phyloP scores from a whole-genome alignment of 495 filamentous ascomycete genomes.

The Lophiostoma macrostomum region DNA sequence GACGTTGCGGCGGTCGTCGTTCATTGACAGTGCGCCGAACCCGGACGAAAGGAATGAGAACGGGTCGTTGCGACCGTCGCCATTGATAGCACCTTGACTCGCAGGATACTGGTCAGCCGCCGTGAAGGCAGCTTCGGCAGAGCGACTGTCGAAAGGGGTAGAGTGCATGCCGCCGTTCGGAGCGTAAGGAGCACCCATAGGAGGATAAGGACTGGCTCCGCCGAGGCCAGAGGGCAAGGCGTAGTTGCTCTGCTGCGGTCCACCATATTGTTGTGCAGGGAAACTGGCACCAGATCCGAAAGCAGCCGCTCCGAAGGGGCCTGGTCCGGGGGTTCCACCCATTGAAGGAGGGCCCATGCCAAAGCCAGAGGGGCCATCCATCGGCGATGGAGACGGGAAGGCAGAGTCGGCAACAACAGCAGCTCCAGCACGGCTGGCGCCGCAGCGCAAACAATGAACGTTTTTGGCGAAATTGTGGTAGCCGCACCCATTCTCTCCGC shows the following conservation, averaged over 20 bases:
- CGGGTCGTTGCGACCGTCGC: slow-evolving; percentile 65
- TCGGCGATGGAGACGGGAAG: slow-evolving; percentile 85
- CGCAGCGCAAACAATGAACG: slow-evolving; percentile 92
- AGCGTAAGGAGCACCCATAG: slow-evolving; percentile 70
- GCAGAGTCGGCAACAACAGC: slow-evolving; percentile 91
- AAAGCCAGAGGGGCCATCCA: slow-evolving; percentile 80
- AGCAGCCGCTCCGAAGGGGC: slow-evolving; percentile 67
- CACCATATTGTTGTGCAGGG: slow-evolving; percentile 81
- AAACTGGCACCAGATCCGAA: slow-evolving; percentile 74
- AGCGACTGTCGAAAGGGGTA: slow-evolving; percentile 85
- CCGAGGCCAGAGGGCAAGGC: slow-evolving; percentile 87
- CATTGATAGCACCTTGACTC: slow-evolving; percentile 16
- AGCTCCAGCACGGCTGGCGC: slow-evolving; percentile 87
- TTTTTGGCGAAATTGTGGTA: slow-evolving; percentile 99
- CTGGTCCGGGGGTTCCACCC: slow-evolving; percentile 78
- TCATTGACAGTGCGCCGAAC: slow-evolving; percentile 75
- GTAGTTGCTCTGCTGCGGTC: slow-evolving; percentile 84
- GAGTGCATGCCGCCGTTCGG: slow-evolving; percentile 42
- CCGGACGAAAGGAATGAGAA: slow-evolving; percentile 87
- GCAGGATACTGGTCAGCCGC: slow-evolving; percentile 19
- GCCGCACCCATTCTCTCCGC: slow-evolving; percentile 93
- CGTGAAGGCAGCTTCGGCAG: slow-evolving; percentile 64
- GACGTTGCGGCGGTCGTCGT: slow-evolving; percentile 65
- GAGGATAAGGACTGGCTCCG: slow-evolving; percentile 74
- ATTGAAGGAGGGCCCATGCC: slow-evolving; percentile 67